Evolutionary conservation across 2,329 filamentous ascomycete species (phyloP).

Genomic region (Phyllosticta citriasiana): DNA sequence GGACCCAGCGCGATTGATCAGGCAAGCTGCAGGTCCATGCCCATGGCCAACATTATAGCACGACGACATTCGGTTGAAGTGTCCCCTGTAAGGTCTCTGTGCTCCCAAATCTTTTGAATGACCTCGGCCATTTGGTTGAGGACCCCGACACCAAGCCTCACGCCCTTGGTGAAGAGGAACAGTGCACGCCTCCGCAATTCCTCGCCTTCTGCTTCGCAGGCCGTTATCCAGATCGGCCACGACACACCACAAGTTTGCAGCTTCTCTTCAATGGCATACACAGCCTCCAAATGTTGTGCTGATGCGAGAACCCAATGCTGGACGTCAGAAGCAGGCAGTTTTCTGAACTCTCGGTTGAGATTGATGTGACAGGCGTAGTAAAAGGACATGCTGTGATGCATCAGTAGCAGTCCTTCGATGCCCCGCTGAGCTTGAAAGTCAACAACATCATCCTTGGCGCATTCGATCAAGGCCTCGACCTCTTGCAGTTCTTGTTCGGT

Average conservation of each 20-base stretch:
- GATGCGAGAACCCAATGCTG: neutral
- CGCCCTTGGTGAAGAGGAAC: conserved; percentile 2
- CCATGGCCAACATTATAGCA: conserved; percentile 7
- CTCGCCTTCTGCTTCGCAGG: conserved; percentile 5
- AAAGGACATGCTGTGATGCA: conserved; percentile 3
- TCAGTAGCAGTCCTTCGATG: conserved; percentile 1
- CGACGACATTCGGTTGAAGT: neutral
- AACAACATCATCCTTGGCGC: neutral
- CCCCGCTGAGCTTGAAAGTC: neutral
- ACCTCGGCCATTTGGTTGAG: conserved; percentile 3
- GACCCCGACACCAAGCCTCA: neutral
- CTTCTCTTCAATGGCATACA: conserved; percentile 4
- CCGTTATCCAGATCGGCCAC: conserved; percentile 5
- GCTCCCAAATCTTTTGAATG: neutral
- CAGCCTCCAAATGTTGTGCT: neutral
- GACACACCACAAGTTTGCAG: conserved; percentile 2
- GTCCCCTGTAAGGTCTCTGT: neutral
- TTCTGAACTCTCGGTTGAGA: conserved; percentile 5
- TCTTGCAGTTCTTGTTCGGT: neutral
- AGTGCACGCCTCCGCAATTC: neutral
- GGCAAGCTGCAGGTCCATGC: conserved; percentile 7
- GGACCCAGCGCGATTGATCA: neutral
- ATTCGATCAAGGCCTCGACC: neutral
- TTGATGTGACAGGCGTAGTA: conserved; percentile 7
- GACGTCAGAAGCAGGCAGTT: neutral